Conservation (phyloP, 2,329 filamentous ascomycete species). For the Penicillium sp. region DNA sequence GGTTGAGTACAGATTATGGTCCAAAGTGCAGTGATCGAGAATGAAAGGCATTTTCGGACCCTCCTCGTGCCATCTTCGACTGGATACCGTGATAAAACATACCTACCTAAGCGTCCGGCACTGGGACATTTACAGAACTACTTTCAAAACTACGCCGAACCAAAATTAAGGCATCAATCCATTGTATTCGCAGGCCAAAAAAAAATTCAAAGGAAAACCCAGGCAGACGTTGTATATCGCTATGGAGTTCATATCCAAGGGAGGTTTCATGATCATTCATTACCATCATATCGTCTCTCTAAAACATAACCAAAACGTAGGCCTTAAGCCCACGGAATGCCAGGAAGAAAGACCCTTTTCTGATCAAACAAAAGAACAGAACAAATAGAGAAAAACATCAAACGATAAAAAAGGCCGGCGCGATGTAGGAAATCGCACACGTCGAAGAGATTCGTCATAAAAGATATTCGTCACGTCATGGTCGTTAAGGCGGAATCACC, state of each 20-base stretch:
- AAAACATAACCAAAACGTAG: constrained; percentile 17
- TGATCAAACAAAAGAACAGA: constrained; percentile 8
- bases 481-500: constrained; percentile 26
- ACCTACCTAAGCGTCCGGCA: too few relatives aligned
- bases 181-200: background rate
- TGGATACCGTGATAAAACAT: too few relatives aligned
- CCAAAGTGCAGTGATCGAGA: background rate
- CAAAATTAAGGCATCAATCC: background rate
- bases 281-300: constrained; percentile 30
- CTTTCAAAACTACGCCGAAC: background rate
- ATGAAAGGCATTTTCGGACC: too few relatives aligned
- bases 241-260: background rate
- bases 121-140: background rate
- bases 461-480: constrained; percentile 40
- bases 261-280: constrained; percentile 25
- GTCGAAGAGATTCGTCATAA: constrained; percentile 29
- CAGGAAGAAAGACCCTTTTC: constrained; percentile 16
- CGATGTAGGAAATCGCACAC: constrained; percentile 20
- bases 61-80: too few relatives aligned
- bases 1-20: background rate
- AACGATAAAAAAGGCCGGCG: background rate
- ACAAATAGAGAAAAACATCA: constrained; percentile 3
- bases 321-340: background rate
- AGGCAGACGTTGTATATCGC: constrained; percentile 5
- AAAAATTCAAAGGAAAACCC: background rate